Conservation (phyloP, 2,329 filamentous ascomycete genomes). For the Periconia digitata region DNA sequence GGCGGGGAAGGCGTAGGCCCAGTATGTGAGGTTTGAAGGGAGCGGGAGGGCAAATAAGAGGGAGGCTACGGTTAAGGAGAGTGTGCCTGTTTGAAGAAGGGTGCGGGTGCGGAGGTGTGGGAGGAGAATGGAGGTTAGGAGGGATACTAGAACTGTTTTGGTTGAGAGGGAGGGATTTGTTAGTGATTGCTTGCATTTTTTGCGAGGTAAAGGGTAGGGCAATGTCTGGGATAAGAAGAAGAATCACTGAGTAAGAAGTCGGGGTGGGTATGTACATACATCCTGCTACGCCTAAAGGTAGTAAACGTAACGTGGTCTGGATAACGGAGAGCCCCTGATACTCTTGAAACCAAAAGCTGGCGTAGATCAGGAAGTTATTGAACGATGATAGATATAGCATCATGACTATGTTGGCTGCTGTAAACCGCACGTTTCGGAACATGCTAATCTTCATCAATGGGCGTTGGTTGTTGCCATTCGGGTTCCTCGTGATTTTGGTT, state of each 20-base stretch:
- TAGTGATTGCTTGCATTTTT: background rate
- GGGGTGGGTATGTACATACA: slow-evolving; percentile 5
- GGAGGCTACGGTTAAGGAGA: slow-evolving; percentile 57
- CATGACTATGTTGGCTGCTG: slow-evolving; percentile 66
- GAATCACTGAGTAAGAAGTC: too few species aligned
- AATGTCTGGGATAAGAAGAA: background rate
- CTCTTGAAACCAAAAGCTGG: slow-evolving; percentile 71
- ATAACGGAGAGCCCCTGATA: slow-evolving; percentile 63
- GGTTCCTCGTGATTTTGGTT: slow-evolving; percentile 44
- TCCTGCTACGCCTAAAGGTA: slow-evolving; percentile 65
- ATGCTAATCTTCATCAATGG: slow-evolving; percentile 69
- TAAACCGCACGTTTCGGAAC: slow-evolving; percentile 62
- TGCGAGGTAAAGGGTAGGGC: background rate
- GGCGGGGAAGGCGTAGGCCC: slow-evolving; percentile 66
- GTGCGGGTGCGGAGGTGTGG: slow-evolving; percentile 60
- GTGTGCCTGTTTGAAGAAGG: slow-evolving; percentile 60
- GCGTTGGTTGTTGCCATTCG: slow-evolving; percentile 19
- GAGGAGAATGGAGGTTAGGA: slow-evolving; percentile 47
- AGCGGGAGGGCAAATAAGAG: slow-evolving; percentile 68
- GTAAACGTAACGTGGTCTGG: slow-evolving; percentile 69
- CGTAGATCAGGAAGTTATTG: slow-evolving; percentile 68
- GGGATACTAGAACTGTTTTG: slow-evolving; percentile 53
- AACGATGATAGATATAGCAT: slow-evolving; percentile 67
- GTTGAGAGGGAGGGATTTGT: background rate
- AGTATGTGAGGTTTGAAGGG: slow-evolving; percentile 62